Base-by-base conservation (phyloP, 495 filamentous ascomycete species). In the Aspergillus steynii region DNA sequence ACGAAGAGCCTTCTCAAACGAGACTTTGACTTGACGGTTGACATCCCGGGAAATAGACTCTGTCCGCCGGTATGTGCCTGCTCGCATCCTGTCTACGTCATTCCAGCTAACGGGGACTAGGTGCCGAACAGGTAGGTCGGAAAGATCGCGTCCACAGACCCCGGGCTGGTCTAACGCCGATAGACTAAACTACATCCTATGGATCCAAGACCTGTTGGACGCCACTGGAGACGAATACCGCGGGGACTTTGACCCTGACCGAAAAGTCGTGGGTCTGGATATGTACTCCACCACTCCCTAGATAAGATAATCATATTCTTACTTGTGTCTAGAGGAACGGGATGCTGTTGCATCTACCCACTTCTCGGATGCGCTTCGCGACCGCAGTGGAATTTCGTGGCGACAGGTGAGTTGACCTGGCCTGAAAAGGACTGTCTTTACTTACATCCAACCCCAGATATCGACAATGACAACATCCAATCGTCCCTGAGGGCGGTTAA, bases 261-360 rank as follows among this genome's bases (percentile, higher is more conserved):
- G 86, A 59, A 71, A 83, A 45, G 80, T 92, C 15, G 62, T 83
- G 4, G 95, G 95, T 4, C 80, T 97, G 8, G 95, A 99, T 66
- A 88, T 99, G 82, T 86, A 75, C 10, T 54, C 20, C 49, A n/a
- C 32, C 27, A 31, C 50, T 2, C 29, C 46, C 32, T n/a, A 32
- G 8, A 12, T 52, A 26, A 31, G 26, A n/a, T 56, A 32, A 55
- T 25, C 20, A 32, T 15, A 2, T 47, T 32, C 58, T 62, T 42
- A 65, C 67, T 59, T 64, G 61, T 15, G 28, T 29, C 12, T 37
- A 86, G 84, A 64, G 95, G 95, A 54, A 96, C 90, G 3, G 95
- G 95, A 34, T 91, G 95, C 15, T 94, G 90, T 62, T 86, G 86
- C 67, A 96, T 99, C 59, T 98, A 98, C 72, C 89, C 95, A 3